A percentile compares a stretch with the other conserved stretches of the same genome.
Conservation (phyloP, 441 rosid species). For the Daphne laureola region DNA sequence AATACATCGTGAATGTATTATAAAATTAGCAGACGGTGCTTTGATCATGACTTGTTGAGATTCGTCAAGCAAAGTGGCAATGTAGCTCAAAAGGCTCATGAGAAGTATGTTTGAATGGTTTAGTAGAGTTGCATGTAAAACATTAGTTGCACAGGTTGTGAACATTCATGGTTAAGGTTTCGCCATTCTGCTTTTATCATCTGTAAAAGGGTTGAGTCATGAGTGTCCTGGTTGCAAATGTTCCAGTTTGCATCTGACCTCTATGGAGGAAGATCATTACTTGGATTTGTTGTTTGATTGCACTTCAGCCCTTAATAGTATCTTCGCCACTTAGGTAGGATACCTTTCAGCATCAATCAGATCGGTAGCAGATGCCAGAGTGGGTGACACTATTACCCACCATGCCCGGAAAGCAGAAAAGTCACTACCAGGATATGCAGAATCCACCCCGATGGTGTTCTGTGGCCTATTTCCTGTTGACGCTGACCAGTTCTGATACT, state of each 20-base stretch:
- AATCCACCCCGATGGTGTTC: slow-evolving; percentile 97
- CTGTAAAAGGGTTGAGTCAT: not conserved
- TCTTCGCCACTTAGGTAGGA: slow-evolving; percentile 55
- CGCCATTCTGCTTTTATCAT: not conserved
- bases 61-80: too few relatives aligned
- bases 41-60: too few relatives aligned
- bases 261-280: not conserved
- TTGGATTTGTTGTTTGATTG: slow-evolving; percentile 1
- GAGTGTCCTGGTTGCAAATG: not conserved
- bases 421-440: slow-evolving; percentile 85
- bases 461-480: slow-evolving; percentile 98
- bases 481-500: slow-evolving; percentile 75
- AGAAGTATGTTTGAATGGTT: too few relatives aligned
- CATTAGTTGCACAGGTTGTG: not conserved
- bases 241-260: not conserved
- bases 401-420: slow-evolving; percentile 62
- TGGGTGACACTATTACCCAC: slow-evolving; percentile 87
- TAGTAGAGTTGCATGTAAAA: too few relatives aligned
- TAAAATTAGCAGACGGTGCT: too few relatives aligned
- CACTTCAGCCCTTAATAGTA: not conserved
- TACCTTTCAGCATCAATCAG: slow-evolving; percentile 93
- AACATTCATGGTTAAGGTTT: not conserved
- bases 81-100: too few relatives aligned
- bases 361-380: slow-evolving; percentile 97
- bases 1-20: too few relatives aligned